Base-by-base conservation (phyloP, 495 filamentous ascomycete genomes). In the Xeromyces bisporus region DNA sequence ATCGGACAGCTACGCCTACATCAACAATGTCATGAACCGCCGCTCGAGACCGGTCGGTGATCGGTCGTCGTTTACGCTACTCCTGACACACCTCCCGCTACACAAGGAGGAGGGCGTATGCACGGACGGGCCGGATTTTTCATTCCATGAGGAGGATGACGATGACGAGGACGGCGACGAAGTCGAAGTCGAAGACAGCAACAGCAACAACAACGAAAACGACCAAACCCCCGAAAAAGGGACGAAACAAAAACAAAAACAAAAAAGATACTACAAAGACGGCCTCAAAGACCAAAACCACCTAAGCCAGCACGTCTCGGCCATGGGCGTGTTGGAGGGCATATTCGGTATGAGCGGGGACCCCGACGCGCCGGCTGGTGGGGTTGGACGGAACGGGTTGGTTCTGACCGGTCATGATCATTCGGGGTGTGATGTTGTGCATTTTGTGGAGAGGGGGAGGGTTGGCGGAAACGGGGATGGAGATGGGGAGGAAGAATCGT, bases 391-490 rank as follows among this genome's bases (percentile, higher is more conserved):
- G 10, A 74, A 71, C 7, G 77, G 77, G 0, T 46, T 96, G 7
- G 71, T 97, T 8, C 53, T 97, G 3, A 93, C 82, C 9, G 89
- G 89, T 0, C 89, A 97, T 42, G 89, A 97, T 44, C 89, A 97
- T 43, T 75, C 79, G 34, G 89, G 89, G 2, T 97, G 89, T 43
- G 85, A 94, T 51, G 75, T 72, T 0, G 73, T 77, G 29, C 89
- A 97, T 56, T 83, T 66, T 41, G 67, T 82, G 33, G 68, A 75
- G 42, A 66, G 69, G 33, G 37, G 18, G 0, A 18, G n/a, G 3
- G 35, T 31, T 21, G 18, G 35, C 0, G 37, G 38, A 1, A 31
- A 32, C 5, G 36, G 42, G 6, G 36, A 51, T 16, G 17, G n/a
- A 15, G 28, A 43, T 26, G 39, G 48, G 31, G 26, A 39, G 12